Conservation (phyloP, 148 eudicot genomes). For the Rhododendron simsii region DNA sequence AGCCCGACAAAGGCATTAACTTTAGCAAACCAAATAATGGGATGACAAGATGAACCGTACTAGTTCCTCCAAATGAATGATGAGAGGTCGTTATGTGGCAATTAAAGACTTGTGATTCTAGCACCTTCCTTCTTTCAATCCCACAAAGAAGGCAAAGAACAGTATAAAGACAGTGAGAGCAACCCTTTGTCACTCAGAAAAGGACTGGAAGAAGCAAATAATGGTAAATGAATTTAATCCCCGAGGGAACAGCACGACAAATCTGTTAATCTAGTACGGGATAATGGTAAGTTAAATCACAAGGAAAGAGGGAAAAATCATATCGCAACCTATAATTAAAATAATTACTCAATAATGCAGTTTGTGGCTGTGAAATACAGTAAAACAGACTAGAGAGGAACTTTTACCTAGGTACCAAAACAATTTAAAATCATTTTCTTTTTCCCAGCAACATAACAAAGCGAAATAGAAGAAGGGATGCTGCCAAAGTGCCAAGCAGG, state of each 20-base stretch:
- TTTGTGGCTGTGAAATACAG: neutral
- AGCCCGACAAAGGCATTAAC: neutral
- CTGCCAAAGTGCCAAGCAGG: too few relatives aligned
- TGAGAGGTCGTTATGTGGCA: constrained; percentile 25
- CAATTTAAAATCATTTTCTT: neutral
- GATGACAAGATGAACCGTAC: neutral
- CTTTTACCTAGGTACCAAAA: neutral
- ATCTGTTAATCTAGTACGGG: neutral
- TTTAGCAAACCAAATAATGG: neutral
- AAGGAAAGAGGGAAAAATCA: neutral
- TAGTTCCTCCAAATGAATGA: constrained; percentile 10
- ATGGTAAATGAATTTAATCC: constrained; percentile 3
- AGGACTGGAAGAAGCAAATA: constrained; percentile 5
- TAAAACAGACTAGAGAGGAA: neutral
- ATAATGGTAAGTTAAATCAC: neutral
- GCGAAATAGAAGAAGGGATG: neutral
- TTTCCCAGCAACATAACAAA: neutral
- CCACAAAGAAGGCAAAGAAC: neutral
- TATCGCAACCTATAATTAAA: neutral
- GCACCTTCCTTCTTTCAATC: neutral
- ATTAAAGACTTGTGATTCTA: constrained; percentile 9
- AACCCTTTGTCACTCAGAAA: constrained; percentile 1
- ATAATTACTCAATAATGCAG: neutral
- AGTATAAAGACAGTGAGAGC: neutral
- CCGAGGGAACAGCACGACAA: neutral